phyloP scores from a whole-genome alignment of 1,284 basidiomycete species.

The Uromyces viciae-fabae region DNA sequence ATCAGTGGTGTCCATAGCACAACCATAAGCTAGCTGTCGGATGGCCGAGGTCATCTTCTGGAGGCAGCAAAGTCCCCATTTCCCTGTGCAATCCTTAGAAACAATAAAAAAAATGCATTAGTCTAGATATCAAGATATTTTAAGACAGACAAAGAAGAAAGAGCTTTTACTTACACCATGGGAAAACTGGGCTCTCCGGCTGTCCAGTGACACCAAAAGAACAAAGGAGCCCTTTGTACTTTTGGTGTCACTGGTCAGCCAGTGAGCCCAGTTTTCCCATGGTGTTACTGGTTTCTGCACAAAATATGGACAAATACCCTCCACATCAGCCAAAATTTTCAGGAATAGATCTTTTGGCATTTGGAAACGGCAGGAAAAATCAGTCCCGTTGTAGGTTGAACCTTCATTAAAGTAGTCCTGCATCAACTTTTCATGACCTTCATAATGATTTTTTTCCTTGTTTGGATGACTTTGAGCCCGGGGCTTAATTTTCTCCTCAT shows the following conservation, averaged over 20 bases:
- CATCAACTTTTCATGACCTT: background rate
- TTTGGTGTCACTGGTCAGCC: too few species aligned
- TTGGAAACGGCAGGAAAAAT: background rate
- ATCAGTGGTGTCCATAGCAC: background rate
- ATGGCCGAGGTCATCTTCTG: background rate
- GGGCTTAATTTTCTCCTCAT: background rate
- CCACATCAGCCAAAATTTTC: background rate
- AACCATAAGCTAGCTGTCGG: slow-evolving; percentile 6
- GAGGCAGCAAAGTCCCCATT: background rate
- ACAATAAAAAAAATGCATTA: background rate
- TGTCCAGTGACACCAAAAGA: too few species aligned
- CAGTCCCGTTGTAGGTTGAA: background rate
- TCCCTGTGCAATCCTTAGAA: background rate
- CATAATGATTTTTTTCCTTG: background rate
- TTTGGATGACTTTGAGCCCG: background rate
- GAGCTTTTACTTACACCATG: too few species aligned
- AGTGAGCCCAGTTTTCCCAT: too few species aligned
- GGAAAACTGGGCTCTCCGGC: too few species aligned
- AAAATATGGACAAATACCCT: background rate
- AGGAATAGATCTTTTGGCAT: background rate
- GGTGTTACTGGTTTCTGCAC: background rate
- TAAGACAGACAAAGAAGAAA: too few species aligned
- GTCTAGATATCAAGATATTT: too few species aligned
- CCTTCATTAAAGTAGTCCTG: background rate
- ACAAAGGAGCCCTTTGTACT: too few species aligned